Base-by-base conservation (phyloP, 1,139 yeast species). In the Arxiozyma bovina region DNA sequence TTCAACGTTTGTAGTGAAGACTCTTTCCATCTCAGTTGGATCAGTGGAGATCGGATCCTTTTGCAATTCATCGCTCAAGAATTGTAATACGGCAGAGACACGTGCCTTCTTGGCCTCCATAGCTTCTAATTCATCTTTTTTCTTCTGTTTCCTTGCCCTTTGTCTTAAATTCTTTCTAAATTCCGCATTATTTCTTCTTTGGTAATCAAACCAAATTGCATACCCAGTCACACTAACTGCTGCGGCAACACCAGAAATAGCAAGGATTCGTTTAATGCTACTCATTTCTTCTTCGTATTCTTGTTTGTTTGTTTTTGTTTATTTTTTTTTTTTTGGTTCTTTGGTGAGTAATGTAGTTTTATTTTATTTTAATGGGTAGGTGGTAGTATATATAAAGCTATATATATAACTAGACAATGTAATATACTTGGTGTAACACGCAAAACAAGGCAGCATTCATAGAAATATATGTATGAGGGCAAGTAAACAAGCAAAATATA, bases 1-100 rank as follows among this genome's bases (percentile, higher is more conserved):
- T 54, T 91, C 87, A 57, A 91, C 93, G 72, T 88, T 94, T 60
- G 81, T 78, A 78, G 91, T 84, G 76, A 91, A 91, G 66, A 79
- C 82, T 65, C 78, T 76, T 71, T 87, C 88, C 70, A 85, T 88
- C 59, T 73, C 75, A 22, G 78, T 68, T 61, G 87, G 77, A 53
- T 79, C 85, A 42, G 83, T 79, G 61, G 97, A 96, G 57, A 89
- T 74, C 50, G 96, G 96, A 64, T 83, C 84, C 47, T 75, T 76
- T 44, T 73, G 78, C 63, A 90, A 76, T 51, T 89, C 89, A 54
- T 76, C 80, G 53, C 77, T 74, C 65, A 91, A 77, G 47, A 85
- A 80, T 59, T 76, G 74, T 66, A 83, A 82, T 58, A 90, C 79
- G 47, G 79, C 74, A 58, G 78, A 80, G 63, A 86, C 75, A 67